Evolutionary conservation across 1,139 yeast genomes (phyloP), one percentile per base, ranked within the genome.

Genomic region (Geotrichum bryndzae): DNA sequence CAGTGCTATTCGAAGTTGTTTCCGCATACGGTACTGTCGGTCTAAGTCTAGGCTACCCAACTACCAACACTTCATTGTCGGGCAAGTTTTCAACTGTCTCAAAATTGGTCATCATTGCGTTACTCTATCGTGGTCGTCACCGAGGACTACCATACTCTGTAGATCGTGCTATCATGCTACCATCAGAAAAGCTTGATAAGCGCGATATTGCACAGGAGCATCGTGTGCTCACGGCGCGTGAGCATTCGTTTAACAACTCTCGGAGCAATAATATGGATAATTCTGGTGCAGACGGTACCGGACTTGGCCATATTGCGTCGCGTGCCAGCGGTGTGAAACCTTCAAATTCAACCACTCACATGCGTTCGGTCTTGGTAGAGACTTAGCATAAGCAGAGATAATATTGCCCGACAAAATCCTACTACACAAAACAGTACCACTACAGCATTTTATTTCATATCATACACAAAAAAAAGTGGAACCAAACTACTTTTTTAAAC

Each of bases 21-120:
- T 88, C 96, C 69, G 99, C 99, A 0, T 95, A 94, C 74, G 97
- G 97, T 73, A 91, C 97, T 0, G 97, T 92, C 56, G 99, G 99
- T 0, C 75, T 92, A 66, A 88, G 96, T 1, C 75, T 90, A 64
- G 99, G 98, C 0, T 91, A 84, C 67, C 88, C 95, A 0, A 78
- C 77, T 55, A 77, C 83, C 7, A 78, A 82, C 65, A 79, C 90
- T 3, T 89, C 97, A 1, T 82, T 94, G 56, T 81, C 88, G 18
- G 92, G 84, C 0, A 82, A 87, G 70, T 90, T 92, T 69, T 80
- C 83, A 33, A 81, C 82, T 0, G 70, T 94, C 10, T 88, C 96
- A 1, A 94, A 94, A 70, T 78, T 95, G 60, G 89, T 92, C 2
- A 85, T 94, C 54, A 86, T 90, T 65, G 94, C 92, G 5, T 84